Evolutionary conservation across 257 asterid species (phyloP).

Genomic region (Fraxinus pennsylvanica): DNA sequence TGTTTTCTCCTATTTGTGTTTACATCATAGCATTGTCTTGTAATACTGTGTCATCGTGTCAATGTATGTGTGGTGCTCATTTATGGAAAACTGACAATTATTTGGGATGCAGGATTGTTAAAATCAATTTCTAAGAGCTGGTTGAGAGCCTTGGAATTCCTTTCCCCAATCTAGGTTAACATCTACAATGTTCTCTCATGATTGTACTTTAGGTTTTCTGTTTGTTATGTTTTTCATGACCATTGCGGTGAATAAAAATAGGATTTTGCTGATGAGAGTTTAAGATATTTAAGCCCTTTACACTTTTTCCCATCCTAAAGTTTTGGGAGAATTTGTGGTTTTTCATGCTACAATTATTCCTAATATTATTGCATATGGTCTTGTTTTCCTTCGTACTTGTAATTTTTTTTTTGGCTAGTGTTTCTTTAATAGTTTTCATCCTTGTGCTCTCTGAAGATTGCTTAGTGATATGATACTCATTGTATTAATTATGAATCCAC

Average conservation of each 20-base stretch:
- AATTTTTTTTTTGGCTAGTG: neutral
- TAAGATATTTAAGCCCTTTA: neutral
- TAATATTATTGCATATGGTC: neutral
- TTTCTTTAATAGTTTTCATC: neutral
- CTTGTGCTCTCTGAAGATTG: neutral
- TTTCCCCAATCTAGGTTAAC: constrained; percentile 45
- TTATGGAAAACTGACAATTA: constrained; percentile 39
- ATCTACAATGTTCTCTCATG: constrained; percentile 51
- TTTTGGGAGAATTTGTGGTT: neutral
- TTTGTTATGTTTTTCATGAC: neutral
- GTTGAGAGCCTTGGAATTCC: constrained; percentile 58
- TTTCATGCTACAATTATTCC: neutral
- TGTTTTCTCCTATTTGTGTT: neutral
- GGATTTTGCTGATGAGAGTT: neutral
- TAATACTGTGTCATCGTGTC: constrained; percentile 24
- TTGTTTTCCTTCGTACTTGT: neutral
- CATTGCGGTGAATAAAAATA: neutral
- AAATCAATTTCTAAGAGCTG: constrained; percentile 54
- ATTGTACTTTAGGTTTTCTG: neutral
- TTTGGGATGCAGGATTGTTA: constrained; percentile 64
- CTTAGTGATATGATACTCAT: constrained; percentile 8
- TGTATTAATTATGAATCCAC: constrained; percentile 4
- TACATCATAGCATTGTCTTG: constrained; percentile 13
- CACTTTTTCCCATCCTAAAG: neutral
- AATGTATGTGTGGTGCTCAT: constrained; percentile 28